Evolutionary conservation across 1,284 basidiomycete species (phyloP), one percentile per base, ranked within the genome.

Genomic region (Apiotrichum sp.): DNA sequence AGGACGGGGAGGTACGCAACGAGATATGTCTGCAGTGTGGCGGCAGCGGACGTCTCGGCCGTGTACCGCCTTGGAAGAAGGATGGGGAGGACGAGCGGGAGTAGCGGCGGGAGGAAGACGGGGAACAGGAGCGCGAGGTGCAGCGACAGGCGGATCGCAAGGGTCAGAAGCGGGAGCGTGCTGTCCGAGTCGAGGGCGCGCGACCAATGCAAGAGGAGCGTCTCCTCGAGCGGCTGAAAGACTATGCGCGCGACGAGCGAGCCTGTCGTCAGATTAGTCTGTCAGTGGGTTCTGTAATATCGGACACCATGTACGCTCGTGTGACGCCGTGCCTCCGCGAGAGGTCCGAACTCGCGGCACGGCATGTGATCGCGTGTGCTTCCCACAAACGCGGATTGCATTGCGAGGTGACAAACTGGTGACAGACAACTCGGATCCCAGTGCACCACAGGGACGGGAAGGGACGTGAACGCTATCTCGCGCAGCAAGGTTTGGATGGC

Each of bases 171-270:
- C 3, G 61, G 61, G 13, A 69, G 52, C 10, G 65, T 65, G 9
- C 59, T 47, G 11, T 58, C 44, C 48, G 47, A 56, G 11, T 29
- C 63, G 11, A 57, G 48, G 0, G 81, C 79, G 63, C 83, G 85
- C 7, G 91, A 91, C 73, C 93, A 96, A 73, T 87, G 90, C 1
- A 95, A 80, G 1, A 92, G 84, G 4, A 87, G 83, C 0, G 88
- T 87, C 72, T 97, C 93, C 74, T 97, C 93, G 32, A 95, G 82
- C 0, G 93, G 93, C 65, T 95, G 93, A 68, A 97, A 93, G 38
- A 93, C 71, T 63, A 96, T 88, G 11, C 93, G 85, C 6, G 92
- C 92, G 36, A 95, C 79, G 11, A 97, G 81, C 1, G 92, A 95
- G 47, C 93, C 92, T 95, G 67, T 10, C 46, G 57, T 62, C 33